Base-by-base conservation (phyloP, 2,329 filamentous ascomycete genomes). In the Fusarium buxicola region DNA sequence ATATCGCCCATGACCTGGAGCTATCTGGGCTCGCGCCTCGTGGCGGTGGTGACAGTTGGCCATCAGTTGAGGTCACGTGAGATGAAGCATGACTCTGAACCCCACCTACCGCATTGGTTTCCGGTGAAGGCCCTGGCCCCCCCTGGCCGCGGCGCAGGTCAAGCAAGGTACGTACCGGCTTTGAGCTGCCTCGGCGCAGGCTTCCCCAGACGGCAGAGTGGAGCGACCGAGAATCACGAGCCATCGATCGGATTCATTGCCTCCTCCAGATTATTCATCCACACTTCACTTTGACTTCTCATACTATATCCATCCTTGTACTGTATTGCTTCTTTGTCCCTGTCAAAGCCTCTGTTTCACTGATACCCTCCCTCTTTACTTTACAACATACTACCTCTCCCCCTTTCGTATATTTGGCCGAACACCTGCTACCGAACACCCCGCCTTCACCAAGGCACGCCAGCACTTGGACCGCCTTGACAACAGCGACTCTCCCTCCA, bases 1-100 rank as follows among this genome's bases (percentile, higher is more conserved):
- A 72, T 72, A 69, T 56, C 68, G 60, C 65, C 65, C 65, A 69
- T 60, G 51, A 50, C 55, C 66, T 63, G 38, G 58, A 72, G 69
- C 69, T 71, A 57, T 53, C 63, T 46, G 46, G 46, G 50, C 36
- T 58, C 48, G 54, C 58, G 54, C 51, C 58, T 32, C 44, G 54
- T 63, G 68, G 63, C 54, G 65, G 59, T 69, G 66, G 70, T 70
- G 69, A 70, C 69, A 72, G 65, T 57, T 71, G 69, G 68, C 69
- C 58, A 54, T 57, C 56, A 46, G 7, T 53, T 25, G 8, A 1
- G 1, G 13, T 69, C 70, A 72, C 70, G 69, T 72, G 70, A 8
- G 5, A 5, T 1, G 4, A 50, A 3, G 30, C 63, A 56, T 71
- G 66, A 71, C 25, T 4, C 2, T 1, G 5, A 7, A 41, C 65